phyloP scores from a whole-genome alignment of 371 early-diverging fungal genomes.

The Mortierella sp. region DNA sequence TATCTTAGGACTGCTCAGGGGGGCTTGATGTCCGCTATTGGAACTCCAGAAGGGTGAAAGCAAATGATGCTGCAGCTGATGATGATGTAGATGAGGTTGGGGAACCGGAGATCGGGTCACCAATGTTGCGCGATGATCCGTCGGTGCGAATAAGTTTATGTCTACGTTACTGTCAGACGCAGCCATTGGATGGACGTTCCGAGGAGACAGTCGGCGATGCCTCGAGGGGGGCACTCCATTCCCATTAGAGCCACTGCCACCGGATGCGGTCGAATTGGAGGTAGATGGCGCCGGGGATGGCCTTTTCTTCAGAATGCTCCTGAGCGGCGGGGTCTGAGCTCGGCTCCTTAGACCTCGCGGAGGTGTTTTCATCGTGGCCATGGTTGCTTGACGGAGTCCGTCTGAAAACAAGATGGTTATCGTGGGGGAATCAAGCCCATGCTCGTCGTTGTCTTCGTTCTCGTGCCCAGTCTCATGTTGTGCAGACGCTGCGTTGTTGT shows the following conservation, averaged over 20 bases:
- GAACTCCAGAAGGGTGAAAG: not conserved
- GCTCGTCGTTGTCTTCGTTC: not conserved
- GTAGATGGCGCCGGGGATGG: not conserved
- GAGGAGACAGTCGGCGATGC: not conserved
- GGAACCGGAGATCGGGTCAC: conserved; percentile 12
- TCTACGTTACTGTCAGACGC: conserved; percentile 1
- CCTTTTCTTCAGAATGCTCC: conserved; percentile 34
- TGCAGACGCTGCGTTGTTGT: not conserved
- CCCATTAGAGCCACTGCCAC: not conserved
- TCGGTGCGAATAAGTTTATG: not conserved
- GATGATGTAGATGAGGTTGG: conserved; percentile 7
- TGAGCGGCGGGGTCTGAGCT: not conserved
- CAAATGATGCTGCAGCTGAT: conserved; percentile 1
- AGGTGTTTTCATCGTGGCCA: conserved; percentile 13
- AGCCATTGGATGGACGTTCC: not conserved
- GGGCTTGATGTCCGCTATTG: not conserved
- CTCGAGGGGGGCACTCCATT: not conserved
- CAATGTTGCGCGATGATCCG: conserved; percentile 19
- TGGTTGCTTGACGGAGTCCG: conserved; percentile 12
- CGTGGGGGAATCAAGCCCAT: not conserved
- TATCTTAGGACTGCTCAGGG: not conserved
- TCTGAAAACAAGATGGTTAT: conserved; percentile 20
- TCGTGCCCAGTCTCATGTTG: not conserved
- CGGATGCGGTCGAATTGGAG: not conserved
- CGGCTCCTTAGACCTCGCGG: not conserved